Evolutionary conservation across 371 early-diverging fungal genomes (phyloP).

Genomic region (Apophysomyces ossiformis): DNA sequence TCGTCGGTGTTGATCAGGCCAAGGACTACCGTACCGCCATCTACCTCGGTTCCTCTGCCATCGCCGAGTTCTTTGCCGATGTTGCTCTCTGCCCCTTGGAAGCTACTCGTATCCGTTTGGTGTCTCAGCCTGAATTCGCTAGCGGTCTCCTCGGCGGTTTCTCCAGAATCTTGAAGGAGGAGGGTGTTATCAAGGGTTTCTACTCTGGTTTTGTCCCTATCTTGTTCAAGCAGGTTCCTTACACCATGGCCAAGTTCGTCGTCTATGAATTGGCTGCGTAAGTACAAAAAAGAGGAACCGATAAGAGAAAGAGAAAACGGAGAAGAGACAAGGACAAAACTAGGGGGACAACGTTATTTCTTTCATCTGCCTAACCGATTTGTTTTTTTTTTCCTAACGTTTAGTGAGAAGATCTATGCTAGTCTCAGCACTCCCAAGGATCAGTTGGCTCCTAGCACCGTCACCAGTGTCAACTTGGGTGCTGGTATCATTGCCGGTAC

Average conservation of each 20-base stretch:
- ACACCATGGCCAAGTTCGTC: constrained; percentile 97
- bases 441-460: constrained; percentile 31
- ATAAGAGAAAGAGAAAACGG: constrained; percentile 70
- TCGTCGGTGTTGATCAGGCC: constrained; percentile 77
- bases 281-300: constrained; percentile 67
- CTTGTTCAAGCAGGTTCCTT: constrained; percentile 89
- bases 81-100: constrained; percentile 83
- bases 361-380: not conserved
- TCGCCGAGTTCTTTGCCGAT: constrained; percentile 91
- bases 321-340: constrained; percentile 32
- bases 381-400: constrained; percentile 12
- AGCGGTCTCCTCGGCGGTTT: constrained; percentile 60
- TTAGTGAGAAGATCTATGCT: constrained; percentile 43
- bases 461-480: constrained; percentile 77
- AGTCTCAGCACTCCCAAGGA: constrained; percentile 45
- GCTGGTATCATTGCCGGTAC: constrained; percentile 93
- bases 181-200: constrained; percentile 70
- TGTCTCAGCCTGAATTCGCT: constrained; percentile 67
- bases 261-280: constrained; percentile 84
- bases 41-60: constrained; percentile 81
- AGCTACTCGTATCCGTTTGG: constrained; percentile 59
- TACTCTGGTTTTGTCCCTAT: constrained; percentile 80
- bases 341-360: not conserved
- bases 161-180: constrained; percentile 62
- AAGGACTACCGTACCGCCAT: constrained; percentile 75